Base-by-base conservation (phyloP, 768 basidiomycete species). In the Lactarius tabidus region DNA sequence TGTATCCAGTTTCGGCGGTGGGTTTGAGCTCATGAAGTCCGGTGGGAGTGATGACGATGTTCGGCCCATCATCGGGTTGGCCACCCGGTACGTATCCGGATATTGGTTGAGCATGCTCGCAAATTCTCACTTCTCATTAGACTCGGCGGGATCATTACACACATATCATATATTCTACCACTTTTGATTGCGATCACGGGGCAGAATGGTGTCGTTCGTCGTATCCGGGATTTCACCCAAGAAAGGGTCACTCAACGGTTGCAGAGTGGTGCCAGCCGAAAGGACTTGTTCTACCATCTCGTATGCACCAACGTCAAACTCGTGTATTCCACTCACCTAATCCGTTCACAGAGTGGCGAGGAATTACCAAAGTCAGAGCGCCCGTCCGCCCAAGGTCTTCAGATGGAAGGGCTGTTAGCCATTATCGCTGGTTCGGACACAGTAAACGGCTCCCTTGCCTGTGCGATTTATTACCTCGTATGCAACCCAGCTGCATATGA, bases 381-480 rank as follows among this genome's bases (percentile, higher is more conserved):
- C 4, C 63, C 53, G 31, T 45, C 66, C 31, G 28, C 58, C 3
- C 33, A 39, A 0, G 57, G 31, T 18, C 33, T 81, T 20, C 65
- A 75, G 6, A 75, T 77, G 41, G 78, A 82, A 66, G 80, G 63
- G 12, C 28, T 35, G 0, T 67, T 81, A 33, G 77, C 77, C 10
- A 77, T 81, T 39, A 61, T 78, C 45, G 80, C 80, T 2, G 80
- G 80, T 15, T 75, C 79, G 0, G 80, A 81, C 61, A 80, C 80
- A 3, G 79, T 77, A 1, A 74, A 77, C 20, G 76, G 73, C 26
- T 72, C 72, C 9, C 67, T 81, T 26, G 65, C 71, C 9, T 71
- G 73, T n/a, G 39, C 79, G 0, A 69, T 79, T 36, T 79, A 74
- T 64, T 76, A 72, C 67, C 72, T 81, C 8, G 23, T 79, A 33